phyloP scores from a whole-genome alignment of 768 basidiomycete species.

The Tylopilus vinaceipallidus region DNA sequence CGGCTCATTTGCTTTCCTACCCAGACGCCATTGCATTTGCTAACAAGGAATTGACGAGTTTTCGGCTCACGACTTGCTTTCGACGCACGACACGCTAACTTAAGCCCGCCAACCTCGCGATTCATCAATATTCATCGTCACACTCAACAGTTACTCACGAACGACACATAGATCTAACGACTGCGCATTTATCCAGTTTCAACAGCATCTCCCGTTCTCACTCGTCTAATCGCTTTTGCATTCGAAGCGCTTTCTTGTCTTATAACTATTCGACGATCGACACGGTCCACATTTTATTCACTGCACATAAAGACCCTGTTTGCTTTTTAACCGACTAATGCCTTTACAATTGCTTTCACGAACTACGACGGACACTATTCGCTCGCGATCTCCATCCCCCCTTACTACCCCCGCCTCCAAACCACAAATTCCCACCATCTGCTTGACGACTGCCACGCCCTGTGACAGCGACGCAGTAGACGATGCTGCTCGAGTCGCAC shows the following conservation, averaged over 20 bases:
- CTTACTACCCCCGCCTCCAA: conserved; percentile 29
- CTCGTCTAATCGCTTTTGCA: conserved; percentile 16
- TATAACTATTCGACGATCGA: conserved; percentile 27
- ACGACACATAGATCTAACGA: conserved; percentile 26
- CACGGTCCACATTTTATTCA: conserved; percentile 13
- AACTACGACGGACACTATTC: conserved; percentile 25
- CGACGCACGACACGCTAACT: conserved; percentile 15
- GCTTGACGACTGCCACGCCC: conserved; percentile 67
- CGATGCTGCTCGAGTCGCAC: conserved; percentile 28
- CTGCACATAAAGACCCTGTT: conserved; percentile 30
- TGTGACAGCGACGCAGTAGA: conserved; percentile 41
- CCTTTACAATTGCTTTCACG: conserved; percentile 32
- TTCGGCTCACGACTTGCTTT: conserved; percentile 23
- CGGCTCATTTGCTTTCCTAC: background rate
- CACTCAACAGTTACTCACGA: conserved; percentile 18
- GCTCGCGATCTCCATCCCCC: conserved; percentile 28
- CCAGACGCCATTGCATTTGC: conserved; percentile 10
- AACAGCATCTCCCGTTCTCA: background rate
- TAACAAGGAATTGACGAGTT: conserved; percentile 27
- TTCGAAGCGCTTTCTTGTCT: conserved; percentile 14
- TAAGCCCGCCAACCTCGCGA: conserved; percentile 15
- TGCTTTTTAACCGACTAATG: conserved; percentile 25
- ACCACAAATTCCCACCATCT: conserved; percentile 55
- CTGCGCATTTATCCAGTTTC: conserved; percentile 3
- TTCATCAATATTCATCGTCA: conserved; percentile 17